Evolutionary conservation across 2,329 filamentous ascomycete species (phyloP).

Genomic region (Sarocladium brachiariae): DNA sequence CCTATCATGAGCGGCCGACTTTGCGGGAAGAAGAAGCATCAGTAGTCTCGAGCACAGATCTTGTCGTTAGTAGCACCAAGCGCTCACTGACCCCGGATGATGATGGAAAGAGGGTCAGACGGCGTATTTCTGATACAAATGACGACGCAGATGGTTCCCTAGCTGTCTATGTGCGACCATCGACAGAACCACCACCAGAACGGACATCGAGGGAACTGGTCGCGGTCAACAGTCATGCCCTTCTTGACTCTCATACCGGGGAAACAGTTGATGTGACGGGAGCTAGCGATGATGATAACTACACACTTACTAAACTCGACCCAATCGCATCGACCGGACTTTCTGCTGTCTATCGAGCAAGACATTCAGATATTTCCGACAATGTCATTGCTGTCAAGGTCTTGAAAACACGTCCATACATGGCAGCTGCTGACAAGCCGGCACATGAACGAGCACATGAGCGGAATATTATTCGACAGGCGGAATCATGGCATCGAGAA

Average conservation of each 20-base stretch:
- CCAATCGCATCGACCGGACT: slow-evolving; percentile 49
- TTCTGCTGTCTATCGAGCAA: slow-evolving; percentile 49
- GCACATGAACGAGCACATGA: slow-evolving; percentile 26
- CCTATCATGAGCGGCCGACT: slow-evolving; percentile 17
- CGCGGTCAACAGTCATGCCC: slow-evolving; percentile 38
- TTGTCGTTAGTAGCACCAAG: slow-evolving; percentile 42
- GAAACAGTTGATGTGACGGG: slow-evolving; percentile 43
- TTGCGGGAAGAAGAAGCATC: slow-evolving; percentile 23
- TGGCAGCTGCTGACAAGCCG: slow-evolving; percentile 16
- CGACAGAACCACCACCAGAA: slow-evolving; percentile 15
- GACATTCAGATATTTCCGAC: slow-evolving; percentile 45
- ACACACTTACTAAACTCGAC: slow-evolving; percentile 47
- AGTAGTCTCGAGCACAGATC: slow-evolving; percentile 22
- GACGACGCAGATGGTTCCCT: slow-evolving; percentile 39
- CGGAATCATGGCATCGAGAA: slow-evolving; percentile 54
- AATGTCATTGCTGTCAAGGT: slow-evolving; percentile 55
- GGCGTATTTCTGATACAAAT: slow-evolving; percentile 27
- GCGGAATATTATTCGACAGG: slow-evolving; percentile 50
- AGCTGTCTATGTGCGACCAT: slow-evolving; percentile 46
- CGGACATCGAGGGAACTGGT: slow-evolving; percentile 41
- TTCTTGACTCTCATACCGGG: slow-evolving; percentile 43
- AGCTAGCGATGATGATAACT: slow-evolving; percentile 44
- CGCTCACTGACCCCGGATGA: slow-evolving; percentile 40
- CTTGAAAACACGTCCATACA: slow-evolving; percentile 49
- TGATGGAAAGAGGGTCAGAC: slow-evolving; percentile 37